Evolutionary conservation across 2,329 filamentous ascomycete species (phyloP).

Genomic region (Aspergillus proliferans): DNA sequence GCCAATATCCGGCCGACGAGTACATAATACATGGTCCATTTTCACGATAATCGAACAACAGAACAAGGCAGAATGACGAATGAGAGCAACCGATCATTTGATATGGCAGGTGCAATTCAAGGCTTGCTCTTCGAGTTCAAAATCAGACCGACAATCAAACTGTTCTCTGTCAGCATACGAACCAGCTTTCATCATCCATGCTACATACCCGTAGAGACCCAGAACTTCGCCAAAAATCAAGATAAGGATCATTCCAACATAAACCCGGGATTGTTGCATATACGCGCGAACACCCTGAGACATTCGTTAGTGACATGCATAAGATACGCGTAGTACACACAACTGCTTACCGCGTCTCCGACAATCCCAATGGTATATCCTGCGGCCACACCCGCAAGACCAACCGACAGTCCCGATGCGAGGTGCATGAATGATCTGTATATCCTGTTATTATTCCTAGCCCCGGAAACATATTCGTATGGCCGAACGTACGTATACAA

Average conservation of each 20-base stretch:
- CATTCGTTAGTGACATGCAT: constrained; percentile 15
- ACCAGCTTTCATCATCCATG: background rate
- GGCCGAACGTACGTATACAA: constrained; percentile 64
- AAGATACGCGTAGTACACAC: background rate
- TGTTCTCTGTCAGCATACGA: constrained; percentile 33
- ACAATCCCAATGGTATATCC: constrained; percentile 96
- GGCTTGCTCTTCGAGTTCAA: constrained; percentile 73
- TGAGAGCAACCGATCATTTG: background rate
- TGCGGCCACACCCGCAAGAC: constrained; percentile 84
- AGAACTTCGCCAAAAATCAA: constrained; percentile 97
- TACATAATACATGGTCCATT: background rate
- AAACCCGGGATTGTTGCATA: constrained; percentile 93
- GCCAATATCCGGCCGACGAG: too few relatives aligned
- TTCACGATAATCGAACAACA: background rate
- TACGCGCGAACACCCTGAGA: constrained; percentile 73
- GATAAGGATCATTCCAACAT: constrained; percentile 97
- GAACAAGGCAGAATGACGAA: background rate
- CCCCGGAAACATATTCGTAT: constrained; percentile 9
- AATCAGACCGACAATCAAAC: constrained; percentile 86
- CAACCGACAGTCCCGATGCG: constrained; percentile 81
- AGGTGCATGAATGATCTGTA: constrained; percentile 85
- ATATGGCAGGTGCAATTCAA: constrained; percentile 41
- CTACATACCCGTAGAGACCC: constrained; percentile 82
- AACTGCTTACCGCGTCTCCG: constrained; percentile 66
- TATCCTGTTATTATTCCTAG: constrained; percentile 13